Evolutionary conservation across 148 eudicot species (phyloP).

Genomic region (Camellia japonica): DNA sequence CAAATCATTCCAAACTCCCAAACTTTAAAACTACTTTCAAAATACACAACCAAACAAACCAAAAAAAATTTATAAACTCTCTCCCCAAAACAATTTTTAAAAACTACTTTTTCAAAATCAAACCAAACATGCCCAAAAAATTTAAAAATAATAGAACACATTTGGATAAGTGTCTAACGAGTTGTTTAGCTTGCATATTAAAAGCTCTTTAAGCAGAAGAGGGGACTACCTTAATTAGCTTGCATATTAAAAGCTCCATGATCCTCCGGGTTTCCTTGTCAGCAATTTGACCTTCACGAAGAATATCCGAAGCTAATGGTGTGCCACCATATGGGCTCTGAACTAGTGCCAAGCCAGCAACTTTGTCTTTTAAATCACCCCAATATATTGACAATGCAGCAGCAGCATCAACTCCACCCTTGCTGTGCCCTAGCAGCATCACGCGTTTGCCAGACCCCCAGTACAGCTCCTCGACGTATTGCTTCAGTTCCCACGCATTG

Average conservation of each 20-base stretch:
- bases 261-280: conserved; percentile 74
- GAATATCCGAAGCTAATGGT: conserved; percentile 84
- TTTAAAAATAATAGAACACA: too few relatives aligned
- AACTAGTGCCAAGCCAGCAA: conserved; percentile 82
- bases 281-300: conserved; percentile 85
- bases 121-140: too few relatives aligned
- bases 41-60: too few relatives aligned
- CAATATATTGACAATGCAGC: conserved; percentile 84
- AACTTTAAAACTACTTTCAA: too few relatives aligned
- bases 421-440: conserved; percentile 97
- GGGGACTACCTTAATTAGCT: conserved; percentile 59
- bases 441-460: conserved; percentile 94
- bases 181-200: too few relatives aligned
- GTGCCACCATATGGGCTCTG: conserved; percentile 96
- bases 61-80: too few relatives aligned
- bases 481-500: conserved; percentile 80
- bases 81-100: too few relatives aligned
- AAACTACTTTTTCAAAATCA: too few relatives aligned
- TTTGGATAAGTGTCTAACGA: too few relatives aligned
- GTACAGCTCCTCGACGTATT: conserved; percentile 82
- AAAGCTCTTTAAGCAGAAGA: background rate
- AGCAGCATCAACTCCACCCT: conserved; percentile 96
- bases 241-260: conserved; percentile 78
- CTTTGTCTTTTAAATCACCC: conserved; percentile 64
- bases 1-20: too few relatives aligned